These are phyloP conservation scores for Blastomyces percursus DNA, from an alignment of 2,329 filamentous ascomycete species.

Conservation along the genomic window DNA sequence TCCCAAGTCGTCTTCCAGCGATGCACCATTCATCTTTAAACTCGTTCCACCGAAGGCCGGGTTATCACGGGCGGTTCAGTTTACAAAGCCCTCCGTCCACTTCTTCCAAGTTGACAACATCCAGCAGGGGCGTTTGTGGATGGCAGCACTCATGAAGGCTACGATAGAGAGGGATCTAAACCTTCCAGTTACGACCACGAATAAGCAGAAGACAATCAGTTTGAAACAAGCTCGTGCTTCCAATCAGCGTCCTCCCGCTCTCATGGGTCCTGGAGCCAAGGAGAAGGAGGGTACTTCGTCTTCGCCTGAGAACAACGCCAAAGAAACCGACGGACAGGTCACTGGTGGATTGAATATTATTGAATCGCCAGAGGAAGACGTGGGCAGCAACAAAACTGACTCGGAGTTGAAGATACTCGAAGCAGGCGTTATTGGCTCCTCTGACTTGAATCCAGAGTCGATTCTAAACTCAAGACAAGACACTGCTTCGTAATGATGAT, in stretches of 20 bases:
- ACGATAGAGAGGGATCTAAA: slow-evolving; percentile 85
- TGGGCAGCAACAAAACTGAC: slow-evolving; percentile 10
- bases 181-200: slow-evolving; percentile 69
- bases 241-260: slow-evolving; percentile 77
- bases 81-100: slow-evolving; percentile 93
- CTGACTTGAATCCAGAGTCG: not conserved
- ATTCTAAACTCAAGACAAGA: not conserved
- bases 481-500: not conserved
- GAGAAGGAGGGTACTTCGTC: not conserved
- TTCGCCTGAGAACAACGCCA: not conserved
- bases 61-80: slow-evolving; percentile 82
- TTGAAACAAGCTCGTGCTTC: slow-evolving; percentile 77
- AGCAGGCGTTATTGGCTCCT: not conserved
- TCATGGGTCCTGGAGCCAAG: slow-evolving; percentile 52
- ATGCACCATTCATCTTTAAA: slow-evolving; percentile 93
- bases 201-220: slow-evolving; percentile 94
- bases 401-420: slow-evolving; percentile 1
- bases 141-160: slow-evolving; percentile 97
- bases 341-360: slow-evolving; percentile 22
- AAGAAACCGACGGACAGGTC: slow-evolving; percentile 23
- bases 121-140: slow-evolving; percentile 83
- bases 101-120: slow-evolving; percentile 94
- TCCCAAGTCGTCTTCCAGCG: not conserved
- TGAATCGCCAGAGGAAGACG: slow-evolving; percentile 16
- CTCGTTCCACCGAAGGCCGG: slow-evolving; percentile 82